Conservation (phyloP, 495 filamentous ascomycete genomes). For the Aspergillus incahuasiensis region DNA sequence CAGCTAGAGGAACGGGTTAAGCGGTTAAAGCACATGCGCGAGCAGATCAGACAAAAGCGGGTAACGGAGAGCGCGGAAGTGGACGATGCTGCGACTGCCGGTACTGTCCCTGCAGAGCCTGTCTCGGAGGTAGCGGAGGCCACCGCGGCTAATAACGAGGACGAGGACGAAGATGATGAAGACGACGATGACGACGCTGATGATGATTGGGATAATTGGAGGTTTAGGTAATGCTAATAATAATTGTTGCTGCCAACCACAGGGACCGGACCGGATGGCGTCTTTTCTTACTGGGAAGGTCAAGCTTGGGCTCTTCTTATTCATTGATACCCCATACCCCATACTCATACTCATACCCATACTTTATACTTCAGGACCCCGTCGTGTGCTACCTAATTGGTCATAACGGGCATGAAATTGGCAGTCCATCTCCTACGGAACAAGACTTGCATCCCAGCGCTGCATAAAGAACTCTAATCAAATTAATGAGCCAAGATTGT, state of each 20-base stretch:
- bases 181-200: conserved; percentile 52
- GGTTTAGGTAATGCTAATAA: conserved; percentile 47
- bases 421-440: background rate
- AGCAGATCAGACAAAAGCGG: conserved; percentile 49
- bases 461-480: no score
- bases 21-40: conserved; percentile 67
- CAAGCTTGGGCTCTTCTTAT: conserved; percentile 23
- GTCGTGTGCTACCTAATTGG: conserved; percentile 10
- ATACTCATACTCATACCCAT: conserved; percentile 22
- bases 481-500: conserved; percentile 4
- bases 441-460: background rate
- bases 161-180: conserved; percentile 43
- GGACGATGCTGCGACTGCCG: conserved; percentile 8
- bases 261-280: conserved; percentile 18
- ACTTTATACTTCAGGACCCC: conserved; percentile 10
- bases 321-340: conserved; percentile 47
- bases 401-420: background rate
- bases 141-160: conserved; percentile 32
- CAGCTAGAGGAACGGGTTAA: conserved; percentile 75
- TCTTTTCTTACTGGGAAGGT: conserved; percentile 24
- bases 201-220: conserved; percentile 66
- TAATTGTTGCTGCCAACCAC: conserved; percentile 3
- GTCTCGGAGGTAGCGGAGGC: conserved; percentile 14
- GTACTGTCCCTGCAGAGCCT: conserved; percentile 13
- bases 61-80: conserved; percentile 35